These are phyloP conservation scores for Fusarium virguliforme DNA, from an alignment of 2,329 filamentous ascomycete species.

Conservation along the genomic window DNA sequence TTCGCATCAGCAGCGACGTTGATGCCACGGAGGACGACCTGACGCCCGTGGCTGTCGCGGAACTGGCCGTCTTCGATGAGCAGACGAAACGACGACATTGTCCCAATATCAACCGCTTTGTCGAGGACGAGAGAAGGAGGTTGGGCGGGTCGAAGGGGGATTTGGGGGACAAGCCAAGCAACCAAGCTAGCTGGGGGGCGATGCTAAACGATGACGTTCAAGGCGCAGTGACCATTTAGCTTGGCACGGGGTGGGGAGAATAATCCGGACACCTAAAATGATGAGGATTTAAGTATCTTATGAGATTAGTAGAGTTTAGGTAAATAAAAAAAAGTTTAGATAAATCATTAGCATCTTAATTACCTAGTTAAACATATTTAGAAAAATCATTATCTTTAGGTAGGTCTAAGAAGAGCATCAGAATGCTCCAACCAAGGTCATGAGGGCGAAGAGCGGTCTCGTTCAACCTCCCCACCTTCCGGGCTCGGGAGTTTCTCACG, in stretches of 20 bases:
- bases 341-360: too few species aligned
- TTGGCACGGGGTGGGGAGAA: too few species aligned
- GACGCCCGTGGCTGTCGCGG: constrained; percentile 84
- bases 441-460: constrained; percentile 32
- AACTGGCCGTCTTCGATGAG: constrained; percentile 90
- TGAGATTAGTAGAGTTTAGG: too few species aligned
- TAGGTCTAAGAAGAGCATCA: too few species aligned
- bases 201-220: constrained; percentile 46
- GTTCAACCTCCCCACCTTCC: constrained; percentile 37
- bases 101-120: constrained; percentile 21
- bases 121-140: constrained; percentile 23
- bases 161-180: constrained; percentile 35
- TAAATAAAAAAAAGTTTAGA: too few species aligned
- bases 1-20: constrained; percentile 95
- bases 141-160: constrained; percentile 19
- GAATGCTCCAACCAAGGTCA: constrained; percentile 28
- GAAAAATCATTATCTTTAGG: too few species aligned
- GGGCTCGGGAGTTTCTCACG: constrained; percentile 26
- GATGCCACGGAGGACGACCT: constrained; percentile 92
- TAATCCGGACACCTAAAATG: too few species aligned
- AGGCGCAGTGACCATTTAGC: constrained; percentile 26
- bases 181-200: constrained; percentile 37
- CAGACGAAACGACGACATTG: constrained; percentile 80
- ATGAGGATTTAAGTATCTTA: too few species aligned
- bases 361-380: too few species aligned